Percentiles rank a stretch among this genome's conserved stretches.
These are phyloP conservation scores for Ustilago shanxiensis DNA, from an alignment of 1,284 basidiomycete genomes.

Conservation along the genomic window DNA sequence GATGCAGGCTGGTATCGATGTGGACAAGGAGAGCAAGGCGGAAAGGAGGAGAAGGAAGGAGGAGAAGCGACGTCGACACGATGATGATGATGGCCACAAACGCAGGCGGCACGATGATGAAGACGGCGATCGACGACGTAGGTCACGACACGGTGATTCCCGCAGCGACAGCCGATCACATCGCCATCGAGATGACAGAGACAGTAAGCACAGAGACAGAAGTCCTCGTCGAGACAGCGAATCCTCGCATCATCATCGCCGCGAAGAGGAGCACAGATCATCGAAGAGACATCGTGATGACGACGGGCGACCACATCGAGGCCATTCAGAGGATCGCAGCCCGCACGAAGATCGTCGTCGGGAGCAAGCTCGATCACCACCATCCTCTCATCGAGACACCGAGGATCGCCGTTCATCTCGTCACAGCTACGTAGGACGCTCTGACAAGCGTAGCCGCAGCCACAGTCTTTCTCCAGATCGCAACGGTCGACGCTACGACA, in stretches of 20 bases:
- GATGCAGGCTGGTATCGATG: conserved; percentile 77
- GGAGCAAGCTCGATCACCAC: conserved; percentile 5
- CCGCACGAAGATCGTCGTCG: conserved; percentile 44
- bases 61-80: conserved; percentile 72
- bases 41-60: conserved; percentile 74
- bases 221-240: conserved; percentile 32
- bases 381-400: not conserved
- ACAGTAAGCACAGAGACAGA: conserved; percentile 30
- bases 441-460: conserved; percentile 10
- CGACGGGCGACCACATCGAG: conserved; percentile 55
- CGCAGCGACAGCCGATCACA: conserved; percentile 13
- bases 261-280: conserved; percentile 28
- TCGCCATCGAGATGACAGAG: conserved; percentile 67
- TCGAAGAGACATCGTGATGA: conserved; percentile 24
- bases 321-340: conserved; percentile 23
- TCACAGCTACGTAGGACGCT: not conserved
- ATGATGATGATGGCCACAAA: conserved; percentile 8
- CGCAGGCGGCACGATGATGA: conserved; percentile 15
- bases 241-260: conserved; percentile 23
- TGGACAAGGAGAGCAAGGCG: conserved; percentile 69
- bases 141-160: conserved; percentile 10
- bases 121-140: conserved; percentile 10
- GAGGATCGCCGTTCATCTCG: not conserved
- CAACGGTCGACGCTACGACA: conserved; percentile 3
- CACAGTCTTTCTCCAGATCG: conserved; percentile 27